Conservation (phyloP, 768 basidiomycete species). For the Amanita rubescens region DNA sequence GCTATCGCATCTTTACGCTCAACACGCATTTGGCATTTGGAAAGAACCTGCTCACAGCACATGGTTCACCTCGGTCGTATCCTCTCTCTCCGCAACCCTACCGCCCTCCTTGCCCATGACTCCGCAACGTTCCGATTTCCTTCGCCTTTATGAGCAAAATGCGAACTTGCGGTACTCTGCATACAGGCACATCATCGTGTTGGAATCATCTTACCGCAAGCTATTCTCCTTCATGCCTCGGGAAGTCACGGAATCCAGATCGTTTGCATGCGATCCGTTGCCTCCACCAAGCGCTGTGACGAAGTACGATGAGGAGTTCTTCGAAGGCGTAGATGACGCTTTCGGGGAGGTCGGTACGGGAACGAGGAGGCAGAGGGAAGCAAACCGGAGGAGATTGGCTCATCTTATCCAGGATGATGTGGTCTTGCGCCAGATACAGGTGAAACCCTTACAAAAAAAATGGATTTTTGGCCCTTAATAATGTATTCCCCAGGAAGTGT, state of each 20-base stretch:
- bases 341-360: conserved; percentile 23
- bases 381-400: conserved; percentile 47
- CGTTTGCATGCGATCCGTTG: conserved; percentile 79
- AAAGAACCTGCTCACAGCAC: conserved; percentile 54
- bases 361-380: conserved; percentile 32
- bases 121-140: conserved; percentile 24
- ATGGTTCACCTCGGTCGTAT: conserved; percentile 67
- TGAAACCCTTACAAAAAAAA: conserved; percentile 13
- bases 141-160: conserved; percentile 30
- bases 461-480: neutral
- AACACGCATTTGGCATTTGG: conserved; percentile 74
- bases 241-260: conserved; percentile 40
- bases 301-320: conserved; percentile 69
- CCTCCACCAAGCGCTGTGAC: conserved; percentile 60
- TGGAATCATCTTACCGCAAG: conserved; percentile 50
- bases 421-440: conserved; percentile 52
- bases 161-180: conserved; percentile 41
- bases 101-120: conserved; percentile 28
- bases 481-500: conserved; percentile 35
- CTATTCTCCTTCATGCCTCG: conserved; percentile 70
- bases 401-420: conserved; percentile 51
- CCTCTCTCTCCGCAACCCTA: conserved; percentile 32
- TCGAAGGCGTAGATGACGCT: conserved; percentile 53
- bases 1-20: conserved; percentile 82
- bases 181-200: conserved; percentile 74